These are phyloP conservation scores for Sisymbrium altissimum DNA, from an alignment of 345 rosid genomes.

Conservation along the genomic window DNA sequence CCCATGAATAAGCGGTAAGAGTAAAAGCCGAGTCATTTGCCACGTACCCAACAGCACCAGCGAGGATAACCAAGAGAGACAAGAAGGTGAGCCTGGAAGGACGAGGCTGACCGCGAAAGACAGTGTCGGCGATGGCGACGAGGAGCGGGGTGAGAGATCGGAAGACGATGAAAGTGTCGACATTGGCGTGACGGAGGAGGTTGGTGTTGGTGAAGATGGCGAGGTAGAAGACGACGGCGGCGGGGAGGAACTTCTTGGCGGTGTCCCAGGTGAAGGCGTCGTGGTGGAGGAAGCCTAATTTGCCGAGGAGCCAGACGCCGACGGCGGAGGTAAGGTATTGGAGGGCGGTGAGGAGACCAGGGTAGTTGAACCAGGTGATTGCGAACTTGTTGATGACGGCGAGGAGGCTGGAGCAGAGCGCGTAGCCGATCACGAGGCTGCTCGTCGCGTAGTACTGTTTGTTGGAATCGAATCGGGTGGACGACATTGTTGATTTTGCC, in stretches of 20 bases:
- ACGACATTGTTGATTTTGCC: constrained; percentile 32
- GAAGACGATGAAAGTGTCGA: constrained; percentile 91
- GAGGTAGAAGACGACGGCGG: constrained; percentile 85
- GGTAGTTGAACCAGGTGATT: constrained; percentile 82
- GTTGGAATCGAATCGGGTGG: constrained; percentile 41
- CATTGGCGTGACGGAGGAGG: constrained; percentile 95
- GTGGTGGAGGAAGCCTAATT: constrained; percentile 70
- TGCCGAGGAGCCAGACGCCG: constrained; percentile 85
- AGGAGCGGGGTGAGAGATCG: constrained; percentile 89
- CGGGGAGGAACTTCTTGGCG: constrained; percentile 97
- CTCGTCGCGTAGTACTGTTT: constrained; percentile 61
- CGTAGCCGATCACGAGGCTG: constrained; percentile 83
- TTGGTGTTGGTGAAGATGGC: constrained; percentile 97
- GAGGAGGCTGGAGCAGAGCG: constrained; percentile 96
- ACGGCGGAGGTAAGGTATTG: constrained; percentile 79
- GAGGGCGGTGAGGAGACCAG: constrained; percentile 85
- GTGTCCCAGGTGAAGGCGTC: constrained; percentile 70
- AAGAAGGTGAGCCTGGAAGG: constrained; percentile 78
- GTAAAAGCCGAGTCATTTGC: constrained; percentile 85
- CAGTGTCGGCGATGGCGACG: constrained; percentile 86
- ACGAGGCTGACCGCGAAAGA: constrained; percentile 69
- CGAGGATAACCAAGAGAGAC: constrained; percentile 64
- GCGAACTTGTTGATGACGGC: constrained; percentile 96
- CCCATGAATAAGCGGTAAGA: constrained; percentile 93
- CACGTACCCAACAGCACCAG: constrained; percentile 92